Conservation (phyloP, 805 yeast genomes). For the Metschnikowia koreensis region DNA sequence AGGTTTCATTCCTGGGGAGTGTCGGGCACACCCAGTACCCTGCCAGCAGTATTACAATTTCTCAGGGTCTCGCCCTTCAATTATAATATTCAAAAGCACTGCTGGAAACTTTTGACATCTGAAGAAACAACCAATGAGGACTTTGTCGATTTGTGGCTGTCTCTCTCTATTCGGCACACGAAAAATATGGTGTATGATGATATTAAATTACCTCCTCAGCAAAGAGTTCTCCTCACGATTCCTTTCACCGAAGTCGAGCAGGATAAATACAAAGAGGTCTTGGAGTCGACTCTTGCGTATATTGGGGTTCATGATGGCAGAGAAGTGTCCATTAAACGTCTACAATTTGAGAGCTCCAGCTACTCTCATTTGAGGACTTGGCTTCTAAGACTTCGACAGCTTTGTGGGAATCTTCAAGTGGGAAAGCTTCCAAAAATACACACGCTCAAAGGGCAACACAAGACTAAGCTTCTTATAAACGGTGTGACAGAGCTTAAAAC, state of each 20-base stretch:
- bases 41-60: constrained; percentile 69
- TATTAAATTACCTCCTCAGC: constrained; percentile 75
- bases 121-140: constrained; percentile 20
- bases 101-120: constrained; percentile 38
- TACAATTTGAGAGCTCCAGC: constrained; percentile 46
- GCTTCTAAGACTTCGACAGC: constrained; percentile 67
- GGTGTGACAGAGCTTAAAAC: constrained; percentile 35
- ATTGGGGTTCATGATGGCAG: constrained; percentile 57
- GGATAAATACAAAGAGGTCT: constrained; percentile 69
- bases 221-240: constrained; percentile 62
- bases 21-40: constrained; percentile 87
- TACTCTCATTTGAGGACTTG: constrained; percentile 58
- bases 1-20: constrained; percentile 95
- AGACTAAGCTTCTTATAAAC: constrained; percentile 10
- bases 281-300: constrained; percentile 54
- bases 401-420: constrained; percentile 77
- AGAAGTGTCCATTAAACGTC: constrained; percentile 46
- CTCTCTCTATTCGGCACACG: constrained; percentile 72
- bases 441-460: constrained; percentile 9
- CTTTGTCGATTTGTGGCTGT: constrained; percentile 48
- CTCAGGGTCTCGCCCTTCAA: constrained; percentile 66
- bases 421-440: constrained; percentile 25
- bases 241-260: constrained; percentile 84
- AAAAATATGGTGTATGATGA: constrained; percentile 79
- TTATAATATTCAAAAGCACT: constrained; percentile 34